A percentile compares a stretch with the other conserved stretches of the same genome.
phyloP scores from a whole-genome alignment of 352 stramenopile genomes.

The Stramenopiles sp. region DNA sequence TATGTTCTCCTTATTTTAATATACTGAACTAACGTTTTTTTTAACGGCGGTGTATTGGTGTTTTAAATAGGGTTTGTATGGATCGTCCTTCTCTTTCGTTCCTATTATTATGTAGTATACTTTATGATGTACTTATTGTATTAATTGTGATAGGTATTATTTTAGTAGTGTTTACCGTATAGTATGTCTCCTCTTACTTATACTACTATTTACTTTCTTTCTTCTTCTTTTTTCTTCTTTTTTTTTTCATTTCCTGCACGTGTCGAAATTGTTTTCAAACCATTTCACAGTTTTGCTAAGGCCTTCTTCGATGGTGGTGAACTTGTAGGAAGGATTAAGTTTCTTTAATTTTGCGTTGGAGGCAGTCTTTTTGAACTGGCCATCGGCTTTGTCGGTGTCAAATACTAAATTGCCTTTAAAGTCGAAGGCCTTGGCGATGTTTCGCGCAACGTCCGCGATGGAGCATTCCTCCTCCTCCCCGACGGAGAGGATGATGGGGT shows the following conservation, averaged over 20 bases:
- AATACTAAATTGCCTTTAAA: constrained; percentile 49
- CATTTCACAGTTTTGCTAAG: constrained; percentile 29
- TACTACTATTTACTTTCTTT: too few relatives aligned
- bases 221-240: too few relatives aligned
- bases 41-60: too few relatives aligned
- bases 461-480: constrained; percentile 76
- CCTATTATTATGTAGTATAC: too few relatives aligned
- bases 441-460: constrained; percentile 71
- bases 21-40: too few relatives aligned
- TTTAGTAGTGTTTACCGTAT: too few relatives aligned
- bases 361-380: constrained; percentile 97
- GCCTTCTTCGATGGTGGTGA: constrained; percentile 73
- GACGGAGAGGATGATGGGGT: constrained; percentile 87
- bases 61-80: too few relatives aligned
- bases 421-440: constrained; percentile 47
- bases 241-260: not conserved
- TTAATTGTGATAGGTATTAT: too few relatives aligned
- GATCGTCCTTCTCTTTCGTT: too few relatives aligned
- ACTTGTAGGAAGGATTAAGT: constrained; percentile 73
- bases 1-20: too few relatives aligned
- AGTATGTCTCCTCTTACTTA: too few relatives aligned
- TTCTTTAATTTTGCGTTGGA: constrained; percentile 79
- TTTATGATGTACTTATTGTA: too few relatives aligned
- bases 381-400: constrained; percentile 81
- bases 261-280: constrained; percentile 7